phyloP scores from a whole-genome alignment of 1,284 basidiomycete species.

The Exobasidium rhododendri region DNA sequence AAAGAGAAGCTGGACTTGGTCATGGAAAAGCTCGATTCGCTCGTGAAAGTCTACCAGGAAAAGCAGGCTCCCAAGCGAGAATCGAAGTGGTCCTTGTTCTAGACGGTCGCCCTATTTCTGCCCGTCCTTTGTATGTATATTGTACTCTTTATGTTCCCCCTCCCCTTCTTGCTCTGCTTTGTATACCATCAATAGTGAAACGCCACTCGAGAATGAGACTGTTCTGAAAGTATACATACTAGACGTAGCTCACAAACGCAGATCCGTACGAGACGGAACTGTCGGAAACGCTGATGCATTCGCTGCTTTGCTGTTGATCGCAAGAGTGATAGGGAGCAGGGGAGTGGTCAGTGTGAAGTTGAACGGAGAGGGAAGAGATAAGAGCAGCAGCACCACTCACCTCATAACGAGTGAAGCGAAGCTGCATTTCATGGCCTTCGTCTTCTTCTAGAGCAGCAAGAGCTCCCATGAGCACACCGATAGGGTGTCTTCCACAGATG shows the following conservation, averaged over 20 bases:
- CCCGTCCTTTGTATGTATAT: background rate
- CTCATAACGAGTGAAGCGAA: conserved; percentile 46
- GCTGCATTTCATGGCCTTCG: conserved; percentile 49
- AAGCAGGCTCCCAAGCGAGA: conserved; percentile 25
- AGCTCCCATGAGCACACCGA: conserved; percentile 82
- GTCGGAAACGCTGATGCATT: conserved; percentile 67
- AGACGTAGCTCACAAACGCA: conserved; percentile 56
- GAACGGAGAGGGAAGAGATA: no score
- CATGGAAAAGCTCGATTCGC: conserved; percentile 52
- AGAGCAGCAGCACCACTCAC: background rate
- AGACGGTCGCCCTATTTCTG: background rate
- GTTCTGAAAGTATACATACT: background rate
- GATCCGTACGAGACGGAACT: conserved; percentile 95
- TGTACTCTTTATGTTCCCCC: no score
- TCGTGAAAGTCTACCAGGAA: conserved; percentile 55
- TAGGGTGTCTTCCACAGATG: conserved; percentile 92
- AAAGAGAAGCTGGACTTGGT: conserved; percentile 79
- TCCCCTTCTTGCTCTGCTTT: no score
- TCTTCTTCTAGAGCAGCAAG: conserved; percentile 65
- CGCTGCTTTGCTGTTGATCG: conserved; percentile 68
- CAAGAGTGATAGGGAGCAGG: no score
- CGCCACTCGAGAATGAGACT: no score
- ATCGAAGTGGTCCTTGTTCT: conserved; percentile 45
- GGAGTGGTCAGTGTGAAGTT: no score
- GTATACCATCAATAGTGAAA: no score